Evolutionary conservation across 495 filamentous ascomycete species (phyloP).

Genomic region (Penicillium arizonense): DNA sequence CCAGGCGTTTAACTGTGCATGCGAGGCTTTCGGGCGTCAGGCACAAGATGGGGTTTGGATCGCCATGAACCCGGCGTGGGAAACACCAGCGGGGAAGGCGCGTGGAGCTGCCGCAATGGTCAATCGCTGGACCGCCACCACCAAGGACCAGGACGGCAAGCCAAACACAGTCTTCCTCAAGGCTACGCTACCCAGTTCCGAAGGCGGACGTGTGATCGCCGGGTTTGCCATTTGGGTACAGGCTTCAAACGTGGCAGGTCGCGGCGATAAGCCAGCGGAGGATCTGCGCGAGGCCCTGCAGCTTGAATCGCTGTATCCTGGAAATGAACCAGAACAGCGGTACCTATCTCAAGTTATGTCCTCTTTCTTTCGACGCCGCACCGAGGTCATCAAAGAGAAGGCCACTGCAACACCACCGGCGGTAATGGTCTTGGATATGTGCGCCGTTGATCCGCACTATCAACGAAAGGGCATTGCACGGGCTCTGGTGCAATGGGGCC

Average conservation of each 20-base stretch:
- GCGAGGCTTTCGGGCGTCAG: conserved; percentile 39
- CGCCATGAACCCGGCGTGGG: conserved; percentile 42
- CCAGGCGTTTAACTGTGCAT: conserved; percentile 6
- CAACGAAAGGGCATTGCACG: conserved; percentile 38
- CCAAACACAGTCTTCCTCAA: conserved; percentile 45
- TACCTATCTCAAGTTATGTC: conserved; percentile 31
- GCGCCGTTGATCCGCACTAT: conserved; percentile 37
- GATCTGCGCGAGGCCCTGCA: conserved; percentile 21
- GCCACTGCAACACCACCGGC: conserved; percentile 26
- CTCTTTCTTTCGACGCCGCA: conserved; percentile 28
- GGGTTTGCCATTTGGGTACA: conserved; percentile 43
- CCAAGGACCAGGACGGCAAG: conserved; percentile 29
- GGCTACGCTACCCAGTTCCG: conserved; percentile 29
- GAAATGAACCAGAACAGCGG: conserved; percentile 32
- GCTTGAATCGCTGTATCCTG: conserved; percentile 33
- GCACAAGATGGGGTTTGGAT: conserved; percentile 40
- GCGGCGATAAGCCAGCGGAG: conserved; percentile 29
- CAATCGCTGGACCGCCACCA: conserved; percentile 28
- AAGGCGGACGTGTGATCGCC: conserved; percentile 23
- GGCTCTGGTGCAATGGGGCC: conserved; percentile 39
- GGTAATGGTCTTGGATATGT: conserved; percentile 36
- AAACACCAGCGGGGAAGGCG: conserved; percentile 30
- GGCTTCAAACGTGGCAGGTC: conserved; percentile 29
- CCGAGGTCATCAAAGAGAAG: conserved; percentile 27
- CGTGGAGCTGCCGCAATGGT: conserved; percentile 25